These are phyloP conservation scores for Rubia yunnanensis DNA, from an alignment of 257 asterid genomes.

Conservation along the genomic window DNA sequence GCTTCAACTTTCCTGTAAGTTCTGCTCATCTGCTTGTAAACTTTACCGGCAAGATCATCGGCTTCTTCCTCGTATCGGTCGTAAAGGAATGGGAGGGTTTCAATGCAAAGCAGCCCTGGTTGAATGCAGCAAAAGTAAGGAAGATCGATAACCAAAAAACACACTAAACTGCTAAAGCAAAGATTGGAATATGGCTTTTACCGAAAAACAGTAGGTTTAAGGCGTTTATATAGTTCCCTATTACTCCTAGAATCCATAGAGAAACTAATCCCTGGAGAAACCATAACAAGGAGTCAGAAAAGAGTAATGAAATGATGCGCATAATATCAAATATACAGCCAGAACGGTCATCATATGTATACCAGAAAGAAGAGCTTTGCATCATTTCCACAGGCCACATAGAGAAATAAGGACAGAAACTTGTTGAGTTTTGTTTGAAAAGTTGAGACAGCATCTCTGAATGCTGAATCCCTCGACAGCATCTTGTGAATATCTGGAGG, in stretches of 20 bases:
- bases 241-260: conserved; percentile 34
- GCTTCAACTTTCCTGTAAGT: conserved; percentile 26
- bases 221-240: conserved; percentile 43
- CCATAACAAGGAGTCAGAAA: conserved; percentile 3
- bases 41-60: conserved; percentile 29
- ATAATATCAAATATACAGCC: not conserved
- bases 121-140: conserved; percentile 6
- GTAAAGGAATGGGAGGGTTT: conserved; percentile 40
- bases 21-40: conserved; percentile 20
- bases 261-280: conserved; percentile 31
- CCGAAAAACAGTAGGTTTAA: conserved; percentile 56
- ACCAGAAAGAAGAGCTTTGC: conserved; percentile 43
- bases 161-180: not conserved
- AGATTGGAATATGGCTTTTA: conserved; percentile 15
- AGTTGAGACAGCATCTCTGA: conserved; percentile 21
- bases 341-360: not conserved
- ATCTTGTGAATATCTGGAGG: conserved; percentile 38
- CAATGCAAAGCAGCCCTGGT: conserved; percentile 41
- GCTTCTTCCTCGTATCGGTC: conserved; percentile 48
- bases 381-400: conserved; percentile 42
- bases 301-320: not conserved
- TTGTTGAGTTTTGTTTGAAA: conserved; percentile 29
- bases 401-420: conserved; percentile 18
- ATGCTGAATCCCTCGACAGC: conserved; percentile 26
- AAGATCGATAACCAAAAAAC: not conserved